Percentiles rank a stretch among this genome's conserved stretches.
Conservation (phyloP, 2,329 filamentous ascomycete species). For the Fusarium sp. region DNA sequence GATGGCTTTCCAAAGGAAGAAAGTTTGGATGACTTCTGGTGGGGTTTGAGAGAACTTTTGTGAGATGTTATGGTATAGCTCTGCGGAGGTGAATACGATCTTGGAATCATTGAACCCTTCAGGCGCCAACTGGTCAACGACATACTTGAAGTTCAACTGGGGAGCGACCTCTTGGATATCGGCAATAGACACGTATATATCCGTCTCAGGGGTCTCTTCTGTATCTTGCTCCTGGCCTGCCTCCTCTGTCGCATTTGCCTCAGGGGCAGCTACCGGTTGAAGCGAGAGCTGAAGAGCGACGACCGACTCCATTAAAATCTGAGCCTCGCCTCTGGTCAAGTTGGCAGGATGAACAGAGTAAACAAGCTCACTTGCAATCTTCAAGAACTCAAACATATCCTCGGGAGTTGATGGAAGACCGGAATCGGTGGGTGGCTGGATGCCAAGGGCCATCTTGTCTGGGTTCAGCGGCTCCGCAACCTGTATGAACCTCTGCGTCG, state of each 20-base stretch:
- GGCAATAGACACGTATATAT: neutral
- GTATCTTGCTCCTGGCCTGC: neutral
- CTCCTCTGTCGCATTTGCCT: neutral
- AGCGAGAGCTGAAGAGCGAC: neutral
- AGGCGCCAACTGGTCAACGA: slow-evolving; percentile 6
- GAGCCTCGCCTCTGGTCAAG: neutral
- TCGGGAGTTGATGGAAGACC: neutral
- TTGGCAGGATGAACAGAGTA: slow-evolving; percentile 19
- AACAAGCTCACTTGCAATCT: neutral
- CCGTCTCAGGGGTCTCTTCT: neutral
- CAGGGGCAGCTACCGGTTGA: neutral
- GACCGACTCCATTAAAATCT: neutral
- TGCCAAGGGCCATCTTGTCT: neutral
- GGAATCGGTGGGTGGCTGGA: neutral
- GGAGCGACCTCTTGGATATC: slow-evolving; percentile 1
- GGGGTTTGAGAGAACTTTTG: slow-evolving; percentile 63
- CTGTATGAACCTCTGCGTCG: neutral
- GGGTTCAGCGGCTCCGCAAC: neutral
- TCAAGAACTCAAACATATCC: neutral
- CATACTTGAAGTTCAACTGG: slow-evolving; percentile 13
- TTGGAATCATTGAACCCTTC: slow-evolving; percentile 49
- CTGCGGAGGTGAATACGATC: slow-evolving; percentile 62
- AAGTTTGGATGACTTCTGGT: slow-evolving; percentile 66
- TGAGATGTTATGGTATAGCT: slow-evolving; percentile 68
- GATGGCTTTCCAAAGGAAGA: slow-evolving; percentile 72